A percentile compares a stretch with the other conserved stretches of the same genome.
Evolutionary conservation across 352 stramenopile species (phyloP).

Genomic region (Pythium biforme): DNA sequence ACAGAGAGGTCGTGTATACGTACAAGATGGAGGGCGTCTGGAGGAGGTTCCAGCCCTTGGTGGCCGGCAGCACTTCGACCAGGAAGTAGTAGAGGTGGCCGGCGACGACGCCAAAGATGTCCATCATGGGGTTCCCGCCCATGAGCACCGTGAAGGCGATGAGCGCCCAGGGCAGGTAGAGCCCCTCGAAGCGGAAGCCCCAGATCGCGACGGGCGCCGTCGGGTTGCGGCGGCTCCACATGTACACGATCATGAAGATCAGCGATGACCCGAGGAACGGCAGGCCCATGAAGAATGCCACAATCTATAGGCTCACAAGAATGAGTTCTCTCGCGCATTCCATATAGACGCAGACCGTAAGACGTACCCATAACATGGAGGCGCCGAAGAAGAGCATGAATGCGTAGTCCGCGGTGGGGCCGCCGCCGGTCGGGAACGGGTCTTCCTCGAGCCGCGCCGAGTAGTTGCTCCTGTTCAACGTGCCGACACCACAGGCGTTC

Average conservation of each 20-base stretch:
- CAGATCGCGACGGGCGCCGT: conserved; percentile 82
- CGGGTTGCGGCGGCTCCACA: conserved; percentile 88
- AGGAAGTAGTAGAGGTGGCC: conserved; percentile 91
- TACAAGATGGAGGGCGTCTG: conserved; percentile 85
- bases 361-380: conserved; percentile 61
- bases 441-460: conserved; percentile 82
- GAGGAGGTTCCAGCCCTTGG: conserved; percentile 82
- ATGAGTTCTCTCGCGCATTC: not conserved
- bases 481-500: not conserved
- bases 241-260: conserved; percentile 91
- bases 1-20: conserved; percentile 13
- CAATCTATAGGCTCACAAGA: conserved; percentile 35
- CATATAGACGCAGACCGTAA: not conserved
- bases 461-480: conserved; percentile 64
- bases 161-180: conserved; percentile 88
- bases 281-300: conserved; percentile 82
- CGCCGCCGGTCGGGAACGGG: conserved; percentile 77
- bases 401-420: conserved; percentile 82
- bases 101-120: conserved; percentile 82
- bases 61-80: conserved; percentile 82
- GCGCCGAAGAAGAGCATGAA: conserved; percentile 90
- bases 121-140: conserved; percentile 83
- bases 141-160: conserved; percentile 89
- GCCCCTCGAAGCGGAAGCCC: conserved; percentile 86
- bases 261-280: conserved; percentile 82